Evolutionary conservation across 2,329 filamentous ascomycete genomes (phyloP).

Genomic region (Mariannaea sp.): DNA sequence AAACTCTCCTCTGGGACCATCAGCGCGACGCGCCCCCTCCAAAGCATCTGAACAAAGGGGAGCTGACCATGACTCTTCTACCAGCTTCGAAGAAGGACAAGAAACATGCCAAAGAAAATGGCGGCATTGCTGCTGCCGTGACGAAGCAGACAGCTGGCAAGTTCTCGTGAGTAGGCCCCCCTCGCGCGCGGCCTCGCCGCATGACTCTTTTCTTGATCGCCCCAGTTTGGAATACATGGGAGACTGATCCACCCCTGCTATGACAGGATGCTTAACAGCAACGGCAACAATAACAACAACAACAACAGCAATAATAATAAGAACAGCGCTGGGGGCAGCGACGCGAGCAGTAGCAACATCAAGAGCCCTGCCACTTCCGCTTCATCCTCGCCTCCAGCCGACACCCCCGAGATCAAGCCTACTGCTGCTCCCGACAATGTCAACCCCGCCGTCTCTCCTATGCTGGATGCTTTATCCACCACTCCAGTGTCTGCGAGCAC

Average conservation of each 20-base stretch:
- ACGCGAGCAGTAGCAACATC: constrained; percentile 41
- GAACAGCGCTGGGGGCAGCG: constrained; percentile 35
- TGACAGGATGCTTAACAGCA: constrained; percentile 34
- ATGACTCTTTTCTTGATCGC: constrained; percentile 37
- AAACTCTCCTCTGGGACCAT: constrained; percentile 8
- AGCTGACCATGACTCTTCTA: constrained; percentile 36
- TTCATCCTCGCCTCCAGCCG: constrained; percentile 50
- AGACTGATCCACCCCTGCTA: constrained; percentile 18
- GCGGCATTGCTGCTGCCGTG: constrained; percentile 58
- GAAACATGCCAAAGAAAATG: constrained; percentile 60
- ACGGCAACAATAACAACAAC: constrained; percentile 40
- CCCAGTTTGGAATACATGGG: constrained; percentile 20
- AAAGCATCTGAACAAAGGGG: constrained; percentile 13
- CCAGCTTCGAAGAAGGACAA: constrained; percentile 56
- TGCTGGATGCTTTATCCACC: constrained; percentile 54
- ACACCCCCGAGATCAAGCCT: constrained; percentile 54
- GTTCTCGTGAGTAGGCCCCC: constrained; percentile 51
- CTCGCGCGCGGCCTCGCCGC: constrained; percentile 32
- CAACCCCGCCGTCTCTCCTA: constrained; percentile 50
- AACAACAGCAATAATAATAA: constrained; percentile 42
- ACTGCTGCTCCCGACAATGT: constrained; percentile 49
- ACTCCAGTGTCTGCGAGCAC: constrained; percentile 56
- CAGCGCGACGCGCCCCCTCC: constrained; percentile 22
- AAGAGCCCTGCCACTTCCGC: constrained; percentile 47
- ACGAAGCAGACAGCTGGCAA: constrained; percentile 57